These are phyloP conservation scores for Colletotrichum sp. DNA, from an alignment of 2,329 filamentous ascomycete genomes.

Conservation along the genomic window DNA sequence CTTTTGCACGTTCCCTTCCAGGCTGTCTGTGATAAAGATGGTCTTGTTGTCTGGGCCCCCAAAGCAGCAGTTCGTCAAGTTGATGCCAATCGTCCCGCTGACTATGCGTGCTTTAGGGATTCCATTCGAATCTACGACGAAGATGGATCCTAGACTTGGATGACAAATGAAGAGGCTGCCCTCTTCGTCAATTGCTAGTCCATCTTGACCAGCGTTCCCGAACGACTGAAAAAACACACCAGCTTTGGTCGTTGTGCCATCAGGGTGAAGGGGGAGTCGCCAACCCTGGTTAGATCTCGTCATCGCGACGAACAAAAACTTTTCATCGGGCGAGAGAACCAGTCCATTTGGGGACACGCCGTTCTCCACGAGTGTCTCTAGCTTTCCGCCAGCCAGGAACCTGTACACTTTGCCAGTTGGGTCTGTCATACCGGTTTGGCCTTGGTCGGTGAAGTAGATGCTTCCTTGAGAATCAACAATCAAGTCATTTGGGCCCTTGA, in stretches of 20 bases:
- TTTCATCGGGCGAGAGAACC: slow-evolving; percentile 40
- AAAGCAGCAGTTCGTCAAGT: slow-evolving; percentile 46
- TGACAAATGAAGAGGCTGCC: slow-evolving; percentile 39
- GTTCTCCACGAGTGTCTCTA: slow-evolving; percentile 41
- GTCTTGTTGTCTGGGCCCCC: slow-evolving; percentile 38
- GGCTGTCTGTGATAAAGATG: slow-evolving; percentile 43
- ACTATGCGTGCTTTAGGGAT: slow-evolving; percentile 40
- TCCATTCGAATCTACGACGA: slow-evolving; percentile 40
- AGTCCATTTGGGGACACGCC: slow-evolving; percentile 43
- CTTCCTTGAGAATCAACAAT: slow-evolving; percentile 38
- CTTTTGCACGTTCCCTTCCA: slow-evolving; percentile 38
- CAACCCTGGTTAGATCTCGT: slow-evolving; percentile 44
- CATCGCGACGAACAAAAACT: slow-evolving; percentile 43
- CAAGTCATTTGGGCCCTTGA: slow-evolving; percentile 47
- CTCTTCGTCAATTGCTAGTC: slow-evolving; percentile 41
- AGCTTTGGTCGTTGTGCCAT: slow-evolving; percentile 41
- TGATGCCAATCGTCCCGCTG: slow-evolving; percentile 32
- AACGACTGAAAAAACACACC: slow-evolving; percentile 44
- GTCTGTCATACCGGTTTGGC: slow-evolving; percentile 46
- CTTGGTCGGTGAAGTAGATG: slow-evolving; percentile 49
- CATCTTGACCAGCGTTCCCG: slow-evolving; percentile 43
- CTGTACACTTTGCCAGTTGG: slow-evolving; percentile 43
- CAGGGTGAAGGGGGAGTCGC: slow-evolving; percentile 39
- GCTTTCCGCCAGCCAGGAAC: slow-evolving; percentile 32
- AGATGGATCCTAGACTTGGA: slow-evolving; percentile 37